phyloP scores from a whole-genome alignment of 1,284 basidiomycete genomes.

The Apiotrichum akiyoshidainum region DNA sequence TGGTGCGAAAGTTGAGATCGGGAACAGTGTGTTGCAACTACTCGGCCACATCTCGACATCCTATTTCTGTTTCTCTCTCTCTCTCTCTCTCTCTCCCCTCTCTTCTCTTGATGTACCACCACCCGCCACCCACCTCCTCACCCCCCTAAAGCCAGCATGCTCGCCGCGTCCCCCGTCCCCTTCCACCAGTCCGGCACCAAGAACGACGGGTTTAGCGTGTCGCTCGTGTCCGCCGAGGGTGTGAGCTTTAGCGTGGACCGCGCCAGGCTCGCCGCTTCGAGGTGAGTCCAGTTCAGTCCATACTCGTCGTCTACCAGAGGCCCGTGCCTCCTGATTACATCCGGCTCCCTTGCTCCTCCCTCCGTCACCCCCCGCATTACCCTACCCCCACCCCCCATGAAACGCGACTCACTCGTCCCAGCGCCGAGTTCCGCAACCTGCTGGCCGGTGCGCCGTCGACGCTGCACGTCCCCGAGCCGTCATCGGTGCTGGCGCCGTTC shows the following conservation, averaged over 20 bases:
- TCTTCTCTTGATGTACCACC: too few species aligned
- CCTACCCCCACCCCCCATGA: neutral
- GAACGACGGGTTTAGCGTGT: neutral
- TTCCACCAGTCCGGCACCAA: neutral
- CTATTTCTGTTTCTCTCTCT: too few species aligned
- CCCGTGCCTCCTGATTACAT: neutral
- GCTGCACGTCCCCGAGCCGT: neutral
- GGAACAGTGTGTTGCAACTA: too few species aligned
- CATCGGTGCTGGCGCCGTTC: slow-evolving; percentile 1
- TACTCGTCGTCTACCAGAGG: too few species aligned
- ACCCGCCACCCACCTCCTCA: too few species aligned
- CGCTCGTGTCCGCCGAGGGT: slow-evolving; percentile 10
- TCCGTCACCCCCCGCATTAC: neutral
- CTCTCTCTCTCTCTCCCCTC: too few species aligned
- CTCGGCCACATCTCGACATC: too few species aligned
- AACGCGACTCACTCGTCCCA: neutral
- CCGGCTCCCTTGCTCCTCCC: neutral
- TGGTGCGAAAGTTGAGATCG: too few species aligned
- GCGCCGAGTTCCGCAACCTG: slow-evolving; percentile 2
- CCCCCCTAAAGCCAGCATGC: neutral
- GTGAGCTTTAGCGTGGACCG: slow-evolving; percentile 11
- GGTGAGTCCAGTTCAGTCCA: slow-evolving; percentile 2
- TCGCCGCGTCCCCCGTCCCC: neutral
- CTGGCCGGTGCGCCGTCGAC: too few species aligned
- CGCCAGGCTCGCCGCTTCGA: neutral